Conservation (phyloP, 768 basidiomycete genomes). For the Boletus sp. region DNA sequence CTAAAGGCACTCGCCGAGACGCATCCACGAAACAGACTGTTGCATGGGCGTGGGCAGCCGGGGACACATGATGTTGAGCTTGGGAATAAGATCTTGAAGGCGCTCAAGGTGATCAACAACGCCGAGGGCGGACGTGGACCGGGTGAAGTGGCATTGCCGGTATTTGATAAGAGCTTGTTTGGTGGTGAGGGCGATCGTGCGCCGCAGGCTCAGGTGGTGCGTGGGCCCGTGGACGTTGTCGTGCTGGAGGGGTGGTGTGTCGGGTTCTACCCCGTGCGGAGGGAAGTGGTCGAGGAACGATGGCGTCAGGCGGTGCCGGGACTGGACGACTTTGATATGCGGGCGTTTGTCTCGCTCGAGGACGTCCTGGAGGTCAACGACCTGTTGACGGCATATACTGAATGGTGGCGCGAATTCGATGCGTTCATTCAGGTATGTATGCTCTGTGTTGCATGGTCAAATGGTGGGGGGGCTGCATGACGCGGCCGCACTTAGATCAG, state of each 20-base stretch:
- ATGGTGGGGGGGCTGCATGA: not conserved
- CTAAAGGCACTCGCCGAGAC: conserved; percentile 52
- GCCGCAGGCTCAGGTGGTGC: conserved; percentile 39
- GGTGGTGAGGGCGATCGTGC: conserved; percentile 83
- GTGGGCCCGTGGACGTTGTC: conserved; percentile 68
- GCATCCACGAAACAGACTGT: conserved; percentile 56
- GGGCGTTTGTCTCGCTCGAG: conserved; percentile 39
- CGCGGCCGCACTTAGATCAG: conserved; percentile 31
- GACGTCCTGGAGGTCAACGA: conserved; percentile 65
- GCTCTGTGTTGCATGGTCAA: not conserved
- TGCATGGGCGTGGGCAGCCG: conserved; percentile 85
- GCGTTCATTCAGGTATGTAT: conserved; percentile 62
- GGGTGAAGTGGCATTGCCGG: conserved; percentile 53
- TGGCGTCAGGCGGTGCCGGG: conserved; percentile 40
- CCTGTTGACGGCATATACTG: conserved; percentile 53
- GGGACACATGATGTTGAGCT: conserved; percentile 86
- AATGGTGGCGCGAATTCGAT: conserved; percentile 70
- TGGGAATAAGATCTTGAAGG: conserved; percentile 49
- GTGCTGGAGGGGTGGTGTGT: conserved; percentile 96
- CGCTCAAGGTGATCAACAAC: conserved; percentile 45
- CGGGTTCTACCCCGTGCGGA: conserved; percentile 70
- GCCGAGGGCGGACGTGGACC: not conserved
- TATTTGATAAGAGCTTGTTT: conserved; percentile 84
- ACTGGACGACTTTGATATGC: conserved; percentile 33
- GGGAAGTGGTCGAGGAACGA: conserved; percentile 46